Base-by-base conservation (phyloP, 2,329 filamentous ascomycete species). In the Fusarium decemcellulare region DNA sequence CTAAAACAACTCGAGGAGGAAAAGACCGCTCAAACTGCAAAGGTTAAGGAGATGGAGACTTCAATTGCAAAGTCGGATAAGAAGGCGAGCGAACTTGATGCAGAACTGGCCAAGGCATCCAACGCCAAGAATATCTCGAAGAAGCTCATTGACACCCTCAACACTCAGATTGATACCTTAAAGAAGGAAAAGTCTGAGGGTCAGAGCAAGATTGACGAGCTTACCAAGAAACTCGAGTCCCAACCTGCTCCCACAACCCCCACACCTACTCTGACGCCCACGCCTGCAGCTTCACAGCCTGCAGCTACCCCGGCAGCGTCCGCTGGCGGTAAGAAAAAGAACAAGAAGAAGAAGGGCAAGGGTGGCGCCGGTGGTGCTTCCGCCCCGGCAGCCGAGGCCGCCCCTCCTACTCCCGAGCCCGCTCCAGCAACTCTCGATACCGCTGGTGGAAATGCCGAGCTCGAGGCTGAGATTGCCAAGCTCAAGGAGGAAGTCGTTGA, bases 291-390 rank as follows among this genome's bases (percentile, higher is more conserved):
- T 37, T 54, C 76, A 3, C 63, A 79, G 5, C 59, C 78, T 5
- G 44, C 79, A 1, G 54, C 75, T 1, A 39, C 78, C 1, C 36
- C 74, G 1, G 48, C 78, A 2, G 52, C 74, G 5, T 52, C 76
- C 2, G 61, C 74, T 8, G 65, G 68, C 5, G 75, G 75, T 0
- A 84, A 84, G 64, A 88, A 86, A 63, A 95, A 94, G 81, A 97
- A 93, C 80, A 95, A 93, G 79, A 97, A 94, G 78, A 97, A 95
- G 84, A 97, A 97, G 87, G 92, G 91, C 81, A 95, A 95, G 83
- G 89, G 88, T 16, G 88, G 86, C 34, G 89, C 87, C 68, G 79
- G 79, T 8, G 78, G 80, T 8, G 80, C 83, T 9, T 79, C 81
- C n/a, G 72, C 75, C 3, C 68, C 76, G 2, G 63, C 73, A 5